phyloP scores from a whole-genome alignment of 441 rosid genomes.

The Macaranga tanarius region DNA sequence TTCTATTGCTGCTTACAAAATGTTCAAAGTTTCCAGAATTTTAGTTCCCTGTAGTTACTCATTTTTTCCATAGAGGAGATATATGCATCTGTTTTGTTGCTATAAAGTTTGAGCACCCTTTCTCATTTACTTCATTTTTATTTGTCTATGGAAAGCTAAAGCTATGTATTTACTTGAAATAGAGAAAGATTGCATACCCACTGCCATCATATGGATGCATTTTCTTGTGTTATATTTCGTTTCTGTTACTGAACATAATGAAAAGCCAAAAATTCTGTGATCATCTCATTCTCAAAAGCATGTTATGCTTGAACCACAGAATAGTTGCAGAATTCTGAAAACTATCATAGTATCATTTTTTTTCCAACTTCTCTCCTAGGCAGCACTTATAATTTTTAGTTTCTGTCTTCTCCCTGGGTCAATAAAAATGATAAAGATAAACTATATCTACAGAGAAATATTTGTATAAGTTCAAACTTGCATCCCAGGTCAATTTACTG shows the following conservation, averaged over 20 bases:
- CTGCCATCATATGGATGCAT: background rate
- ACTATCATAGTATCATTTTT: background rate
- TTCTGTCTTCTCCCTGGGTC: background rate
- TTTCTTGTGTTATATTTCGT: background rate
- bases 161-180: background rate
- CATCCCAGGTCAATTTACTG: background rate
- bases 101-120: constrained; percentile 2
- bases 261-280: background rate
- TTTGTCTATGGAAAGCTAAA: background rate
- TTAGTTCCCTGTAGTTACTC: background rate
- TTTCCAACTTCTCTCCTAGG: background rate
- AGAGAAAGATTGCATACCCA: background rate
- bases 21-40: background rate
- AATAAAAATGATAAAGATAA: background rate
- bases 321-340: no score
- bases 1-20: background rate
- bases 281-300: background rate
- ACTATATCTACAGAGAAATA: background rate
- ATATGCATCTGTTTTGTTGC: background rate
- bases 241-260: background rate
- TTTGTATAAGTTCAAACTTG: background rate
- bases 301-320: background rate
- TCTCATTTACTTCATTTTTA: background rate
- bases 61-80: background rate
- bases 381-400: background rate